A percentile compares a stretch with the other conserved stretches of the same genome.
Evolutionary conservation across 805 yeast species (phyloP).

Genomic region (Lipomyces spencermartinsiae): DNA sequence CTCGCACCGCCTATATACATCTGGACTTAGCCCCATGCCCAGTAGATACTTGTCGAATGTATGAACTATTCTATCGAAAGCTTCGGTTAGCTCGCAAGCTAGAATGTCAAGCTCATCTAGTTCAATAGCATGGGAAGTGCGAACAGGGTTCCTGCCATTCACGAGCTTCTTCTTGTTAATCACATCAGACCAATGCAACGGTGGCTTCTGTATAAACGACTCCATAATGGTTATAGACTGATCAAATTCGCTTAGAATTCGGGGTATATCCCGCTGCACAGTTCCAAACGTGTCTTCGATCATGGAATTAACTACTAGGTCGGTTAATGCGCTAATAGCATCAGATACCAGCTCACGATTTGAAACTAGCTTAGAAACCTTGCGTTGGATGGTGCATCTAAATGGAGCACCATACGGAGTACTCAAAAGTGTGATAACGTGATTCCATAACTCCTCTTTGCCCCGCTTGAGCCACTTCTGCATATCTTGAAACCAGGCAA

Average conservation of each 20-base stretch:
- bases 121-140: conserved; percentile 30
- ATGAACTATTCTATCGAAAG: conserved; percentile 42
- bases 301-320: conserved; percentile 45
- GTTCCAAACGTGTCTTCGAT: conserved; percentile 50
- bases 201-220: conserved; percentile 41
- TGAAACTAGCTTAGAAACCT: conserved; percentile 40
- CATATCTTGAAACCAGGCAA: conserved; percentile 28
- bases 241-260: conserved; percentile 42
- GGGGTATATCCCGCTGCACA: conserved; percentile 51
- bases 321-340: conserved; percentile 46
- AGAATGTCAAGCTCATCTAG: conserved; percentile 33
- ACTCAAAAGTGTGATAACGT: conserved; percentile 33
- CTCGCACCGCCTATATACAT: conserved; percentile 27
- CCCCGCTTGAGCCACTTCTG: conserved; percentile 9
- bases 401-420: conserved; percentile 46
- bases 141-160: conserved; percentile 21
- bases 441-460: not conserved
- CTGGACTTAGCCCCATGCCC: conserved; percentile 40
- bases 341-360: conserved; percentile 40
- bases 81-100: conserved; percentile 34
- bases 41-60: conserved; percentile 44
- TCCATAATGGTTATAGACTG: conserved; percentile 41
- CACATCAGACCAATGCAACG: conserved; percentile 46
- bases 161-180: conserved; percentile 19
- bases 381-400: conserved; percentile 45